Conservation (phyloP, 371 early-diverging fungal species). For the Mortierella sp. region DNA sequence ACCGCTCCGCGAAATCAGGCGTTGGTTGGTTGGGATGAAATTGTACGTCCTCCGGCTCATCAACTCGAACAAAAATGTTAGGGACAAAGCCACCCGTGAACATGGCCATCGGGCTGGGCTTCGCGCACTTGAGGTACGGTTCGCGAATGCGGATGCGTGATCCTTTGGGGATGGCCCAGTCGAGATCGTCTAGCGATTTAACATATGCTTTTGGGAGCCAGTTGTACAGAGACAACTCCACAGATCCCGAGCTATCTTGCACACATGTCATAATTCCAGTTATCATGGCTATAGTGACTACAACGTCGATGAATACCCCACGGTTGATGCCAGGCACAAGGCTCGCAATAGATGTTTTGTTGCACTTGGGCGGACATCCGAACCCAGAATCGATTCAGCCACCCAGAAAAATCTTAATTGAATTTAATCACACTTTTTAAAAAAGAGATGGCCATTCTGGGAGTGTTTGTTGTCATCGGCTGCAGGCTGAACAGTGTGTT, state of each 20-base stretch:
- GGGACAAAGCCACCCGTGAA: neutral
- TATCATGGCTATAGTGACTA: constrained; percentile 4
- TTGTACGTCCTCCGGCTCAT: constrained; percentile 5
- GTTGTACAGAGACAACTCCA: constrained; percentile 13
- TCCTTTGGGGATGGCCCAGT: constrained; percentile 10
- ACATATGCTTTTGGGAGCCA: constrained; percentile 12
- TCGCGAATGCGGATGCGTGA: constrained; percentile 1
- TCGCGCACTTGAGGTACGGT: constrained; percentile 14
- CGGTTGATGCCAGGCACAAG: constrained; percentile 7
- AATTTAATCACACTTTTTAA: constrained; percentile 7
- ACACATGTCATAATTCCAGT: constrained; percentile 10
- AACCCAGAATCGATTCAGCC: neutral
- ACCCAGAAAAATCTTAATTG: neutral
- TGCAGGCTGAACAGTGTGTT: too few relatives aligned
- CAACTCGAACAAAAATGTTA: constrained; percentile 12
- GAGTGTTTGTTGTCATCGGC: neutral
- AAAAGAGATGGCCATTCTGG: constrained; percentile 6
- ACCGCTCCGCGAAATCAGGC: neutral
- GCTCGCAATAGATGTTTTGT: neutral
- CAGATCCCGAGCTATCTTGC: constrained; percentile 6
- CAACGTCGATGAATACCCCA: constrained; percentile 8
- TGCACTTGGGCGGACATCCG: neutral
- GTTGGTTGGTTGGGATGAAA: neutral
- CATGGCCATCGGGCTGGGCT: too few relatives aligned
- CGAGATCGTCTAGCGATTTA: constrained; percentile 11